phyloP scores from a whole-genome alignment of 2,329 filamentous ascomycete genomes.

The Polytolypa hystricis region DNA sequence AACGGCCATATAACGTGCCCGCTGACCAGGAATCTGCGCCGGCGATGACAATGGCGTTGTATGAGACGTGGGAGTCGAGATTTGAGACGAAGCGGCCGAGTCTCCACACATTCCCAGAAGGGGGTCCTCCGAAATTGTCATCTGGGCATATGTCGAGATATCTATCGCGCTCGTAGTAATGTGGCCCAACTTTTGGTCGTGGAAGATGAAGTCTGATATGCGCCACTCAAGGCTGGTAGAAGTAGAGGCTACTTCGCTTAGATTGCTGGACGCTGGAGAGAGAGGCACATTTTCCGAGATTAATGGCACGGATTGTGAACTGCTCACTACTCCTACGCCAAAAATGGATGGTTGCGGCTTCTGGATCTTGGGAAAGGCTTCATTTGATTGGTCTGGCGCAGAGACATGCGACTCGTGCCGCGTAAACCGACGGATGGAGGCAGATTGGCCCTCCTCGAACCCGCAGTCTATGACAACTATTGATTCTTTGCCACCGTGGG shows the following conservation, averaged over 20 bases:
- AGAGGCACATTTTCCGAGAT: constrained; percentile 12
- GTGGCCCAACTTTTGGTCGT: constrained; percentile 46
- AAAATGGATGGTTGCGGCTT: constrained; percentile 37
- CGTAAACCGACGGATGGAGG: constrained; percentile 47
- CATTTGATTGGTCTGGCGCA: constrained; percentile 10
- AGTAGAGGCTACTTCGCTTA: constrained; percentile 23
- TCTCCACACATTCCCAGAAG: constrained; percentile 48
- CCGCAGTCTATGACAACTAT: constrained; percentile 66
- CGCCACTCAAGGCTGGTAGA: constrained; percentile 53
- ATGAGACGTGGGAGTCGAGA: constrained; percentile 42
- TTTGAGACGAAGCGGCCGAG: constrained; percentile 43
- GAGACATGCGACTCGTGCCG: constrained; percentile 36
- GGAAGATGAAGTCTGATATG: constrained; percentile 50
- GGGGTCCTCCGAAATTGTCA: constrained; percentile 69
- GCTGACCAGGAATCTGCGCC: constrained; percentile 68
- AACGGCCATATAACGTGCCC: constrained; percentile 67
- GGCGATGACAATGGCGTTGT: constrained; percentile 31
- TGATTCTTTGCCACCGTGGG: constrained; percentile 62
- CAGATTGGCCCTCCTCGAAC: constrained; percentile 45
- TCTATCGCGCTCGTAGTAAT: constrained; percentile 66
- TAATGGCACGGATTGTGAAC: constrained; percentile 9
- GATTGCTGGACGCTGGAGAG: constrained; percentile 22
- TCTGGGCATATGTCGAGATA: constrained; percentile 57
- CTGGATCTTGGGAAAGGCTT: constrained; percentile 13
- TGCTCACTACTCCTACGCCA: constrained; percentile 23